phyloP scores from a whole-genome alignment of 208 protist genomes.

The Crithidia brevicula region DNA sequence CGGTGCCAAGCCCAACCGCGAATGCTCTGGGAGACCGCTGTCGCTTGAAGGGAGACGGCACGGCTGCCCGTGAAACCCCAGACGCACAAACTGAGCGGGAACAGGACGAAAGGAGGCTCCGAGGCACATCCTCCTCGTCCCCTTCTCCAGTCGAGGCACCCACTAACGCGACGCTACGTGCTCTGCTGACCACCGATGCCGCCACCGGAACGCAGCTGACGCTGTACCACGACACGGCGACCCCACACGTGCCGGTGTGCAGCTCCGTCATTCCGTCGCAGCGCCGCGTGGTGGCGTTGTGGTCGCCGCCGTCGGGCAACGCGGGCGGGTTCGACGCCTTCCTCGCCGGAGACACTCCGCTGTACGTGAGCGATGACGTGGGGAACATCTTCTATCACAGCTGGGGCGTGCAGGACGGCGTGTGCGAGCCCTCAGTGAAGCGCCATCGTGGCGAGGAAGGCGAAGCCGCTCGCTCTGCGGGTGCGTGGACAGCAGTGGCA shows the following conservation, averaged over 20 bases:
- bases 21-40: constrained; percentile 15
- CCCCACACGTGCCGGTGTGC: neutral
- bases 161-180: constrained; percentile 9
- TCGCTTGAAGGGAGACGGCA: constrained; percentile 35
- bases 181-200: constrained; percentile 44
- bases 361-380: constrained; percentile 40
- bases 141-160: neutral
- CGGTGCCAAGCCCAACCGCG: neutral
- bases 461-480: neutral
- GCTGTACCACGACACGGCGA: constrained; percentile 15
- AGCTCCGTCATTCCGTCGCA: constrained; percentile 32
- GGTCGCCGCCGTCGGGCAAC: constrained; percentile 1
- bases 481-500: constrained; percentile 36
- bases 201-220: constrained; percentile 34
- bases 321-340: neutral
- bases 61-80: constrained; percentile 21
- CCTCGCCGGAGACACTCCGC: neutral
- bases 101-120: constrained; percentile 4
- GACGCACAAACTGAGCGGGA: constrained; percentile 20
- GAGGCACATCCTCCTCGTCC: constrained; percentile 7
- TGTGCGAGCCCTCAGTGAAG: constrained; percentile 7
- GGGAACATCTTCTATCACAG: constrained; percentile 35
- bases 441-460: constrained; percentile 7
- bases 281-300: constrained; percentile 30
- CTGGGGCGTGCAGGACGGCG: neutral